Base-by-base conservation (phyloP, 2,329 filamentous ascomycete species). In the Beauveria sp. region DNA sequence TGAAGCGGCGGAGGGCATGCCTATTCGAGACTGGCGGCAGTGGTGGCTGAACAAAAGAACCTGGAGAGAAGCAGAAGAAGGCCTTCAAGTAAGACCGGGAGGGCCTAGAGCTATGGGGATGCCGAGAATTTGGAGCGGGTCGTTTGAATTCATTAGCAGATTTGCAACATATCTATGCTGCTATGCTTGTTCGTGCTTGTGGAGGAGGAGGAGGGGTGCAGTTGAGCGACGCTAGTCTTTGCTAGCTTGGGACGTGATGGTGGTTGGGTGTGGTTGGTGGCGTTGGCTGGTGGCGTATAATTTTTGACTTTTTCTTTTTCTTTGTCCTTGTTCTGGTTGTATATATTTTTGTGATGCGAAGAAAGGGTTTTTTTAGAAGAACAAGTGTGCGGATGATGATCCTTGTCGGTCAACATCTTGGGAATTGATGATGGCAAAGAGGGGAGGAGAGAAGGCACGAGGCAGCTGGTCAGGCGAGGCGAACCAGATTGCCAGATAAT, bases 1-100 rank as follows among this genome's bases (percentile, higher is more conserved):
- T 48, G 48, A 48, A 63, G 64, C 56, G 61, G 65, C 66, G 67
- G 67, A 66, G 64, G 60, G 56, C 61, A 63, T 67, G 31, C 67
- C 64, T 55, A 60, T 64, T 67, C 62, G 40, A 62, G 67, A 49
- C 51, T 64, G 63, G 66, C 34, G 62, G 54, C 53, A 57, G 9
- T 7, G 62, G 53, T 58, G 59, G 58, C 31, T 56, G 45, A 46
- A 64, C 66, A 67, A 67, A 66, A 67, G 65, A 67, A 60, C 55
- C 50, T 49, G 24, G 2, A 50, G 43, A 62, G 38, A 50, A 42
- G 2, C 14, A 31, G 14, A 6, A 34, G 18, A 46, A 50, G 52
- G 53, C 28, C 14, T 42, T 20, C 5, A 52, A 61, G 14, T 20
- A 53, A 54, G 50, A 9, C 48, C 16, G 10, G 58, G n/a, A 42